Percentiles rank a stretch among this genome's conserved stretches.
phyloP scores from a whole-genome alignment of 2,329 filamentous ascomycete genomes.

The Diaporthe sp. region DNA sequence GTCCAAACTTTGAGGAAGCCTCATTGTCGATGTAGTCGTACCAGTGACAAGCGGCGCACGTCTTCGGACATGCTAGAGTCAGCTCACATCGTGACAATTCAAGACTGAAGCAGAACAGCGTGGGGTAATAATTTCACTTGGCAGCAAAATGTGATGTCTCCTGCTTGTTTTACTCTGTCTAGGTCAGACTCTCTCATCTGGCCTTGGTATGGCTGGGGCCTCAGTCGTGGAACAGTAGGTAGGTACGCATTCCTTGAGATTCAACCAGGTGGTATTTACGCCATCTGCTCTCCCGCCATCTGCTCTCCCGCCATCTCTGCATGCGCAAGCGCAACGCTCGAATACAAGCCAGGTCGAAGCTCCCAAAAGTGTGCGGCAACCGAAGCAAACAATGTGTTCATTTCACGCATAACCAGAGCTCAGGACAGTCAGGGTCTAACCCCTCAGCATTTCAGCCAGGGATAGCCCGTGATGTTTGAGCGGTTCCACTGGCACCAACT shows the following conservation, averaged over 20 bases:
- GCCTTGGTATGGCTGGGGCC: no score
- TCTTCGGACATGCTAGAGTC: neutral
- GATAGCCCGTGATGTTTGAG: neutral
- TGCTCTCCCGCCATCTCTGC: neutral
- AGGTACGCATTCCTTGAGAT: neutral
- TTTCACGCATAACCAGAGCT: neutral
- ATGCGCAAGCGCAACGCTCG: neutral
- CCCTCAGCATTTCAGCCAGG: neutral
- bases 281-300: neutral
- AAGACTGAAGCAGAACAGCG: neutral
- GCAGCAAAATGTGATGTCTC: neutral
- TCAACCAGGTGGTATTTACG: neutral
- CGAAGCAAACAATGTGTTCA: neutral
- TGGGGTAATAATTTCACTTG: neutral
- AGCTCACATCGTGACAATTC: neutral
- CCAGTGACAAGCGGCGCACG: neutral
- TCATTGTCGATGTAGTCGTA: neutral
- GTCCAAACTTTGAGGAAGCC: neutral
- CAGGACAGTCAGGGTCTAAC: neutral
- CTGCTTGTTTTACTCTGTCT: no score
- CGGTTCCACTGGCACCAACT: constrained; percentile 2
- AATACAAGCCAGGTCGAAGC: neutral
- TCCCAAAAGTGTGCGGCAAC: neutral
- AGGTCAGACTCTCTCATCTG: neutral
- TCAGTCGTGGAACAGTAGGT: no score